These are phyloP conservation scores for Salvia miltiorrhiza DNA, from an alignment of 257 asterid species.

Conservation along the genomic window DNA sequence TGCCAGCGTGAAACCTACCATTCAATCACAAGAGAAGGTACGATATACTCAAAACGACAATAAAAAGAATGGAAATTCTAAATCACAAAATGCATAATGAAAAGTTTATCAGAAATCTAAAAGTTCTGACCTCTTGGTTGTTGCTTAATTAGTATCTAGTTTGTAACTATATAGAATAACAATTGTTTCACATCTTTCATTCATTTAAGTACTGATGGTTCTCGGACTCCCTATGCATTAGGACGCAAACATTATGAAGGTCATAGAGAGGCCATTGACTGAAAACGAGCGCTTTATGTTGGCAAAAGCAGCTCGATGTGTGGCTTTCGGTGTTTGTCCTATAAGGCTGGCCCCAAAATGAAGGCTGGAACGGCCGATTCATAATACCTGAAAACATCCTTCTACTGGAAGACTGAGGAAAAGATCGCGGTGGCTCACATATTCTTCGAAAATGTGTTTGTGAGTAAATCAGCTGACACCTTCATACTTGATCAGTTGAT, in stretches of 20 bases:
- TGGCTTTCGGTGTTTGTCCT: constrained; percentile 83
- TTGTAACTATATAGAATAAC: no score
- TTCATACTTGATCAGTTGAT: not conserved
- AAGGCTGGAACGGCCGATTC: no score
- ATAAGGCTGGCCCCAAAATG: constrained; percentile 65
- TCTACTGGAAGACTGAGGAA: no score
- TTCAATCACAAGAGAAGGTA: constrained; percentile 76
- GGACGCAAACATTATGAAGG: constrained; percentile 93
- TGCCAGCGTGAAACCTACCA: constrained; percentile 74
- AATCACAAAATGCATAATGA: no score
- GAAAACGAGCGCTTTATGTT: constrained; percentile 92
- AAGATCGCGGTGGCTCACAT: no score
- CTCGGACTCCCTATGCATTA: constrained; percentile 18
- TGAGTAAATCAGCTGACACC: not conserved
- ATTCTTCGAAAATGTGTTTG: not conserved
- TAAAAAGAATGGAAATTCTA: not conserved
- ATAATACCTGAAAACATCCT: constrained; percentile 24
- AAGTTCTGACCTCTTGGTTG: not conserved
- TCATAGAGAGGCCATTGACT: constrained; percentile 89
- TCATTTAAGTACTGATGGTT: not conserved
- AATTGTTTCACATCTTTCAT: not conserved
- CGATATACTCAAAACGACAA: not conserved
- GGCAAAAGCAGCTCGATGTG: constrained; percentile 98
- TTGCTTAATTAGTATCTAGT: not conserved
- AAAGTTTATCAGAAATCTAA: no score